Conservation (phyloP, 2,329 filamentous ascomycete genomes). For the Ophiobolus disseminans region DNA sequence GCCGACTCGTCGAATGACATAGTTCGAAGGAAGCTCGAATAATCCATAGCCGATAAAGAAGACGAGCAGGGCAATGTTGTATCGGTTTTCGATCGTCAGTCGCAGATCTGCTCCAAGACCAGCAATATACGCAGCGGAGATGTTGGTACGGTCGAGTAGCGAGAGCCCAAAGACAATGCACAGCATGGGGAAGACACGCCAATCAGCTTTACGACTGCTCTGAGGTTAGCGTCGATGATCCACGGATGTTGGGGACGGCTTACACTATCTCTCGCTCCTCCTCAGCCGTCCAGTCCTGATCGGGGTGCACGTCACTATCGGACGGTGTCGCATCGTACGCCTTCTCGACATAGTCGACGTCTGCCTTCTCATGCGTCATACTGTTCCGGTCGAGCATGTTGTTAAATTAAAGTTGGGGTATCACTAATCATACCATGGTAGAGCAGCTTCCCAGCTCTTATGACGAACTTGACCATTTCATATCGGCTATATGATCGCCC, state of each 20-base stretch:
- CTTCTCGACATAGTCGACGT: conserved; percentile 21
- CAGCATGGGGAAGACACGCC: conserved; percentile 42
- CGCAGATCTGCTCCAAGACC: conserved; percentile 22
- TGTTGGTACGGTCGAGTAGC: conserved; percentile 32
- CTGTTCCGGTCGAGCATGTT: background rate
- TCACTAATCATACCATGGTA: background rate
- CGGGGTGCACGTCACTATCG: conserved; percentile 7
- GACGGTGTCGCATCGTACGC: conserved; percentile 5
- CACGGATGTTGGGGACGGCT: background rate
- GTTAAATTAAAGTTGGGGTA: background rate
- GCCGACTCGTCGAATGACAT: conserved; percentile 40
- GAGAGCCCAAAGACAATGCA: conserved; percentile 41
- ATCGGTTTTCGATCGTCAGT: conserved; percentile 26
- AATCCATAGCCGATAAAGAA: conserved; percentile 43
- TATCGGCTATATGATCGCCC: conserved; percentile 6
- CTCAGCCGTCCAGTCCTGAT: conserved; percentile 39
- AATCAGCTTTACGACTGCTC: conserved; percentile 39
- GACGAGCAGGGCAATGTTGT: conserved; percentile 40
- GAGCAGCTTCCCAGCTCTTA: background rate
- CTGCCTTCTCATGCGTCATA: conserved; percentile 14
- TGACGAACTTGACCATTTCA: background rate
- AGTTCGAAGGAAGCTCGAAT: conserved; percentile 43
- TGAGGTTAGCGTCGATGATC: background rate
- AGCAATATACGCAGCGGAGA: conserved; percentile 32
- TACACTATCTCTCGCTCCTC: conserved; percentile 39